Percentiles rank a stretch among this genome's conserved stretches.
Evolutionary conservation across 2,329 filamentous ascomycete genomes (phyloP).

Genomic region (Verticillium nonalfalfae): DNA sequence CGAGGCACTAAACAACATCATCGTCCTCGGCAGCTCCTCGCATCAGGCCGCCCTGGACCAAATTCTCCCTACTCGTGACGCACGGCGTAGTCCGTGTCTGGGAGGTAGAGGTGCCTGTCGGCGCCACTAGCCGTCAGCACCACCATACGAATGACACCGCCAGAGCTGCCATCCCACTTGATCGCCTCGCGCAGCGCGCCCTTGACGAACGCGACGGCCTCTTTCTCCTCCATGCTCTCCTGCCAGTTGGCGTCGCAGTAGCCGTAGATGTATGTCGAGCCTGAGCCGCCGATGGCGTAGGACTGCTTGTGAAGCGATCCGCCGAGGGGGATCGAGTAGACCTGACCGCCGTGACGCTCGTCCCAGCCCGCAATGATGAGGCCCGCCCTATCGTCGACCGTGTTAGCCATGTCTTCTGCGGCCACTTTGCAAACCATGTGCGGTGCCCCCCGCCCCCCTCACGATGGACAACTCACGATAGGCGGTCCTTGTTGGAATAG

Average conservation of each 20-base stretch:
- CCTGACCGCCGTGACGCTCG: conserved; percentile 87
- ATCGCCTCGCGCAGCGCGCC: conserved; percentile 87
- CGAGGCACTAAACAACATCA: not conserved
- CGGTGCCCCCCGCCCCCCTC: not conserved
- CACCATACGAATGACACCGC: conserved; percentile 96
- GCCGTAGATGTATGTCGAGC: conserved; percentile 98
- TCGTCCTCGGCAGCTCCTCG: not conserved
- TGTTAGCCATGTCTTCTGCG: not conserved
- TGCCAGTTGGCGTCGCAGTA: conserved; percentile 97
- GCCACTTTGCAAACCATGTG: not conserved
- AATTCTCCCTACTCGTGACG: conserved; percentile 50
- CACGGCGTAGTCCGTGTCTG: conserved; percentile 80
- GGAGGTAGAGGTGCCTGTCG: conserved; percentile 89
- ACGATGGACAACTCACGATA: conserved; percentile 58
- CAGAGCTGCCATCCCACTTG: conserved; percentile 98
- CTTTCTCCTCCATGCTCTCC: conserved; percentile 88
- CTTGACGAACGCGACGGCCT: conserved; percentile 91
- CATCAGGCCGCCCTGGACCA: not conserved
- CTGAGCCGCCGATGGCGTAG: conserved; percentile 92
- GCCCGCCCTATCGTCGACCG: conserved; percentile 59
- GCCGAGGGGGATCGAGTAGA: conserved; percentile 94
- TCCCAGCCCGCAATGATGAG: conserved; percentile 99
- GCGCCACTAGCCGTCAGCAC: conserved; percentile 87
- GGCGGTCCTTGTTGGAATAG: conserved; percentile 91
- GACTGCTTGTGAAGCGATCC: conserved; percentile 96